A percentile compares a stretch with the other conserved stretches of the same genome.
phyloP scores from a whole-genome alignment of 2,329 filamentous ascomycete genomes.

The Cladophialophora bantiana region DNA sequence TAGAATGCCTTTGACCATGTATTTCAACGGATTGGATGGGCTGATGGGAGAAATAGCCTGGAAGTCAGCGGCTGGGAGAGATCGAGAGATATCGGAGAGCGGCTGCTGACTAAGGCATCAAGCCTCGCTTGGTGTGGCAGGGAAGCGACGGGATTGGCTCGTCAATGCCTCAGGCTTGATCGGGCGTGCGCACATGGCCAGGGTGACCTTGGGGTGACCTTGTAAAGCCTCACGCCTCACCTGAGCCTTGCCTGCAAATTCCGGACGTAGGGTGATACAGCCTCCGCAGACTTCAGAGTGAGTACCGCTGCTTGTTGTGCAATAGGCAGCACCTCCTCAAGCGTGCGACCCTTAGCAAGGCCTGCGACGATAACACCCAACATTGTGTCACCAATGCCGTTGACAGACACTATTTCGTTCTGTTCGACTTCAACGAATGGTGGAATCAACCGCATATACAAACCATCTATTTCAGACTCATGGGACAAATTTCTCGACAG shows the following conservation, averaged over 20 bases:
- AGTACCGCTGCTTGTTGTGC: slow-evolving; percentile 82
- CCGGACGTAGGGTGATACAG: slow-evolving; percentile 59
- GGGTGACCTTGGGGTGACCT: too few relatives aligned
- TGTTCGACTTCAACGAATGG: slow-evolving; percentile 66
- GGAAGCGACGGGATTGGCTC: slow-evolving; percentile 19
- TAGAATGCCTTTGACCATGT: background rate
- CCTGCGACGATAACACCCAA: slow-evolving; percentile 84
- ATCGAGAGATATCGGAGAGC: slow-evolving; percentile 2
- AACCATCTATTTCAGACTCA: slow-evolving; percentile 72
- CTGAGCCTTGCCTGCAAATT: slow-evolving; percentile 26
- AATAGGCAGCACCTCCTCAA: slow-evolving; percentile 73
- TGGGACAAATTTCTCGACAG: slow-evolving; percentile 67
- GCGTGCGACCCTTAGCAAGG: slow-evolving; percentile 63
- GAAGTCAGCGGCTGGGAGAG: slow-evolving; percentile 11
- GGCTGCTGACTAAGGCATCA: slow-evolving; percentile 20
- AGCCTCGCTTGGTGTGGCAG: slow-evolving; percentile 14
- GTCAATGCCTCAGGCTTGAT: slow-evolving; percentile 6
- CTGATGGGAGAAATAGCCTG: slow-evolving; percentile 4
- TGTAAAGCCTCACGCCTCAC: slow-evolving; percentile 8
- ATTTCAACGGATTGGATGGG: background rate
- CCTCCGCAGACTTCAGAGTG: slow-evolving; percentile 76
- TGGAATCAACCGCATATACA: slow-evolving; percentile 82
- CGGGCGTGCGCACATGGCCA: too few relatives aligned
- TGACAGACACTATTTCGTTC: slow-evolving; percentile 81
- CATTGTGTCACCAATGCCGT: slow-evolving; percentile 94